Evolutionary conservation across 805 yeast genomes (phyloP), one percentile per base, ranked within the genome.

Genomic region (Hanseniaspora pseudoguilliermondii): DNA sequence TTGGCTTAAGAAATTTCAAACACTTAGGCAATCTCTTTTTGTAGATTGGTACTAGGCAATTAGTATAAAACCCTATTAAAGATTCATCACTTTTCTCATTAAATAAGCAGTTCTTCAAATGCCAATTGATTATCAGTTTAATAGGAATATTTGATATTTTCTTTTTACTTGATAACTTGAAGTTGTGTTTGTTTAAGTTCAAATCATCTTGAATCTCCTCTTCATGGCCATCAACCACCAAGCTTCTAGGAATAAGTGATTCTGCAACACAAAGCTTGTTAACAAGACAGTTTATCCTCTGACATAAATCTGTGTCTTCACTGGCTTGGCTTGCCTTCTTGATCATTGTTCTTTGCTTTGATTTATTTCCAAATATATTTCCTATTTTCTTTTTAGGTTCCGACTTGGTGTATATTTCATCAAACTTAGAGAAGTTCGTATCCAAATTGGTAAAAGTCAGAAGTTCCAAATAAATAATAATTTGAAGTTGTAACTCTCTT

Each of bases 191-290:
- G 60, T 70, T 60, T 15, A 64, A 69, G 1, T 71, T 71, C 21
- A 73, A 57, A 7, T 18, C 23, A 5, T n/a, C 35, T 13, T 11
- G 25, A 5, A 38, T 36, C 18, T 52, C 50, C 23, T 44, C 39
- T 44, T 52, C 55, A 18, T 27, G 36, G 1, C 46, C 32, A 18
- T 47, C 21, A 13, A 52, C 21, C 5, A 7, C 11, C 21, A 52
- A 16, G 16, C 34, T 25, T 44, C 11, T 16, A 11, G 39, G 38
- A 7, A 46, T 34, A 20, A 81, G 62, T 6, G 78, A 71, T 59
- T 80, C 84, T 72, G 80, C 72, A 36, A 81, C 73, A 29, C 76
- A 74, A 60, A 80, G 66, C 58, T 79, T 75, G 62, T 80, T 84
- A 2, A 79, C 62, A 35, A 76, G 70, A 6, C 75, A 63, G 57